These are phyloP conservation scores for Monilinia fructigena DNA, from an alignment of 2,329 filamentous ascomycete species.

Conservation along the genomic window DNA sequence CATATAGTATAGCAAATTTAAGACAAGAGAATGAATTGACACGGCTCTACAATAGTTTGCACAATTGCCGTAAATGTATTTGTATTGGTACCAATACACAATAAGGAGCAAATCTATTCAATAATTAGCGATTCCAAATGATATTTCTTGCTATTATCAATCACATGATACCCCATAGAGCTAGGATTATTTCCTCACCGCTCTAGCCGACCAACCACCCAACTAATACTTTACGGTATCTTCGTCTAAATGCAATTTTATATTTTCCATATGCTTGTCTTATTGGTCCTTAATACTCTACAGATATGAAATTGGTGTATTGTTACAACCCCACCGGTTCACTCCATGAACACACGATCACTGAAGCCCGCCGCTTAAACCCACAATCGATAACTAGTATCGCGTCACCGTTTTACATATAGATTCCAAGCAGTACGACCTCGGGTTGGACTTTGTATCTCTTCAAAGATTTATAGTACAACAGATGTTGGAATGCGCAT, in stretches of 20 bases:
- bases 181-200: neutral
- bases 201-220: neutral
- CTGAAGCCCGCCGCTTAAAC: neutral
- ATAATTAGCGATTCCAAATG: too few relatives aligned
- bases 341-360: neutral
- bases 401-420: neutral
- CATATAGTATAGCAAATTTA: neutral
- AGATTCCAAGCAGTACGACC: neutral
- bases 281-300: too few relatives aligned
- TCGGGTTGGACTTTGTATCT: neutral
- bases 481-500: too few relatives aligned
- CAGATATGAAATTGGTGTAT: too few relatives aligned
- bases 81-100: neutral
- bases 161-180: neutral
- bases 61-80: neutral
- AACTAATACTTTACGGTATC: neutral
- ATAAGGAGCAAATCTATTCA: neutral
- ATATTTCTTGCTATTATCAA: neutral
- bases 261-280: too few relatives aligned
- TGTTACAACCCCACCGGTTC: neutral
- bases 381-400: neutral
- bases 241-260: neutral
- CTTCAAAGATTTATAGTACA: too few relatives aligned
- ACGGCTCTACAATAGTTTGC: neutral
- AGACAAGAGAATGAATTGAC: neutral